phyloP scores from a whole-genome alignment of 2,329 filamentous ascomycete species.

The Lecanosticta acicola region DNA sequence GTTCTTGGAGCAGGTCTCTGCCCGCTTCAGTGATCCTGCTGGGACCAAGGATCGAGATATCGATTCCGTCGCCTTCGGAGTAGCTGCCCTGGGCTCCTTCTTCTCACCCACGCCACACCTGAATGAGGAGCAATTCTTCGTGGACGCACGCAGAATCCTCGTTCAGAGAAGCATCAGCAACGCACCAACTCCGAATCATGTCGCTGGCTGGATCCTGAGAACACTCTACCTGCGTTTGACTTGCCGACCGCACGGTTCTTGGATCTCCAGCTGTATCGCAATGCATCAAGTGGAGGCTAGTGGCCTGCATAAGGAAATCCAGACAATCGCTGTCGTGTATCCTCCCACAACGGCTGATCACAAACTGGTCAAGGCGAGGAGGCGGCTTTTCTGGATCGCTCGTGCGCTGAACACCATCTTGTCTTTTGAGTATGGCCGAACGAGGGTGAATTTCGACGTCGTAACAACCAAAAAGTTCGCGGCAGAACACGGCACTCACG shows the following conservation, averaged over 20 bases:
- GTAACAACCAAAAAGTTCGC: slow-evolving; percentile 36
- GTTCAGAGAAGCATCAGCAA: slow-evolving; percentile 25
- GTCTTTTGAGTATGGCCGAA: slow-evolving; percentile 54
- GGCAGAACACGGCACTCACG: slow-evolving; percentile 24
- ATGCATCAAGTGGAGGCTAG: slow-evolving; percentile 56
- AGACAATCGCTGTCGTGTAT: slow-evolving; percentile 33
- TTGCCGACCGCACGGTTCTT: slow-evolving; percentile 48
- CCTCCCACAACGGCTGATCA: slow-evolving; percentile 28
- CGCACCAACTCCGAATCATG: slow-evolving; percentile 32
- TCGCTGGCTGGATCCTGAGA: slow-evolving; percentile 50
- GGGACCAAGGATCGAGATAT: slow-evolving; percentile 30
- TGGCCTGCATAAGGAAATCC: slow-evolving; percentile 42
- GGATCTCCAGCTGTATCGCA: slow-evolving; percentile 54
- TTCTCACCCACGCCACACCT: slow-evolving; percentile 44
- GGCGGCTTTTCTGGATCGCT: slow-evolving; percentile 44
- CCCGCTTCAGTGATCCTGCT: slow-evolving; percentile 23
- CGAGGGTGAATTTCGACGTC: slow-evolving; percentile 47
- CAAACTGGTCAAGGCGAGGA: slow-evolving; percentile 27
- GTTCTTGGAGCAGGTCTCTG: slow-evolving; percentile 26
- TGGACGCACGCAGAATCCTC: slow-evolving; percentile 43
- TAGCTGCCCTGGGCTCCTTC: slow-evolving; percentile 52
- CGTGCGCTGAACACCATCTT: slow-evolving; percentile 55
- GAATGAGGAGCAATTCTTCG: slow-evolving; percentile 44
- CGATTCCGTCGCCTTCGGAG: slow-evolving; percentile 49
- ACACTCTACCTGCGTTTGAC: slow-evolving; percentile 52